Base-by-base conservation (phyloP, 139 green algal species). In the Asterochloris sp. region DNA sequence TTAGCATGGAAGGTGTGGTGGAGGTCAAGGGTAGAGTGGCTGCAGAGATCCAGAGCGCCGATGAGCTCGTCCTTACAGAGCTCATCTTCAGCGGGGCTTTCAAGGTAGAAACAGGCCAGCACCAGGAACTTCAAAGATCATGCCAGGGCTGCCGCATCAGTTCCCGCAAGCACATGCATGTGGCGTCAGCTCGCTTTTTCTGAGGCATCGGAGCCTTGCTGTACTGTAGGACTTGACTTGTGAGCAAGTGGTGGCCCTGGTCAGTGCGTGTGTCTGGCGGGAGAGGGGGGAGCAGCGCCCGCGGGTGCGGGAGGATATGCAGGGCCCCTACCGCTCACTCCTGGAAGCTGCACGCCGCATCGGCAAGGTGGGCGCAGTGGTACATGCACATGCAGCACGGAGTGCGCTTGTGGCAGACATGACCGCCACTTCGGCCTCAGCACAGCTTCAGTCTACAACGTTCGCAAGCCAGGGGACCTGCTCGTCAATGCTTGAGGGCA, bases 51-150 rank as follows among this genome's bases (percentile, higher is more conserved):
- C 84, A 86, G 62, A 92, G 84, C 9, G 90, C 90, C 0, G 92
- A 96, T 64, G 92, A 96, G 88, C 89, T 97, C 69, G 90, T 97
- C 76, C 83, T 96, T 73, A 85, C 83, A 0, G 93, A 97, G 88
- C 89, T 97, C 76, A 82, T 97, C 21, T 94, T 96, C 81, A 87
- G 77, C 14, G 93, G 92, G 17, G 85, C 80, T 62, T 95, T 97
- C 80, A 87, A 85, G 66, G 64, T 74, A 11, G 11, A 14, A 15
- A 29, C 23, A 47, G 69, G 17, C 19, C 66, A 71, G 66, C 21
- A 9, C 66, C 4, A 26, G 66, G 2, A 71, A 24, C 64, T 69
- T 69, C 15, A 24, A 69, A 69, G 16, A 69, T 69, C 64, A 14
- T 69, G 64, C 64, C 16, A 69, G 64, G 66, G 21, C 8, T 71